Evolutionary conservation across 129 eudicot species (phyloP).

Genomic region (Pulicaria dysenterica): DNA sequence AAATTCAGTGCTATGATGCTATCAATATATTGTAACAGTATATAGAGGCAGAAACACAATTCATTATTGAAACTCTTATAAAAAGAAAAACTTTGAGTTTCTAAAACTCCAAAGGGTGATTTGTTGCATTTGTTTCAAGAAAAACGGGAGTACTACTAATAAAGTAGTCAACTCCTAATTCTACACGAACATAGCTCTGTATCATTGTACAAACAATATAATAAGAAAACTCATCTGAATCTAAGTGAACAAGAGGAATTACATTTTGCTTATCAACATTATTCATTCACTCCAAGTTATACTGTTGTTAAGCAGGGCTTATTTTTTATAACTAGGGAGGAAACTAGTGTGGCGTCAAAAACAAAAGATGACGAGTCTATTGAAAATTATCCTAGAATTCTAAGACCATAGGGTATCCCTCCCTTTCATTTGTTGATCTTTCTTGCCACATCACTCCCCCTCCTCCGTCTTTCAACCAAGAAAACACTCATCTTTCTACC

Average conservation of each 20-base stretch:
- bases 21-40: not conserved
- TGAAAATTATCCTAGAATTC: not conserved
- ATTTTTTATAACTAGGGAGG: not conserved
- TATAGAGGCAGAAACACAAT: not conserved
- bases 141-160: not conserved
- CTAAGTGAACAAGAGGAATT: not conserved
- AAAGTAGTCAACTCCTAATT: not conserved
- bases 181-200: not conserved
- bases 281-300: not conserved
- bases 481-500: too few species aligned
- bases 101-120: not conserved
- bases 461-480: too few species aligned
- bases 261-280: not conserved
- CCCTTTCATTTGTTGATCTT: too few species aligned
- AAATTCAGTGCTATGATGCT: not conserved
- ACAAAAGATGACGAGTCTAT: not conserved
- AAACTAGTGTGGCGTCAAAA: not conserved
- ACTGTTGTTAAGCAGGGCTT: not conserved
- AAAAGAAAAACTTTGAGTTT: not conserved
- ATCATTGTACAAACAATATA: not conserved
- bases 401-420: too few species aligned
- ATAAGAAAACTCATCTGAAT: not conserved
- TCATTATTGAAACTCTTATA: not conserved
- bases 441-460: too few species aligned
- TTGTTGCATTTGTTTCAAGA: not conserved